Evolutionary conservation across 495 filamentous ascomycete genomes (phyloP), one percentile per base, ranked within the genome.

Genomic region (Neurospora pannonica): DNA sequence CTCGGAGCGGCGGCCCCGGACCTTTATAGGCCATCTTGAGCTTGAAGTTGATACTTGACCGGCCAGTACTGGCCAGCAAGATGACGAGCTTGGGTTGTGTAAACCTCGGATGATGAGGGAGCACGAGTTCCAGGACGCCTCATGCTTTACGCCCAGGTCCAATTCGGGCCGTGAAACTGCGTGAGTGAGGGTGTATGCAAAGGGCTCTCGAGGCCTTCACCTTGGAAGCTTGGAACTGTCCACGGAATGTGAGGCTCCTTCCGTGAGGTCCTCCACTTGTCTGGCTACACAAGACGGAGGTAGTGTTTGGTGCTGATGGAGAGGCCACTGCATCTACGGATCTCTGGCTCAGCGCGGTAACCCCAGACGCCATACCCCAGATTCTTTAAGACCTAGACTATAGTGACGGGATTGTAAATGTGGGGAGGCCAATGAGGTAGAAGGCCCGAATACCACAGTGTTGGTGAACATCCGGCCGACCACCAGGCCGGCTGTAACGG

Each of bases 371-470:
- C 24, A 67, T 28, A 67, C 54, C 54, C 54, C 54, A 17, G 54
- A 34, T 67, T 67, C 54, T 67, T 67, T 19, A 62, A 34, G 28
- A 67, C 15, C 54, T 19, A 34, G 54, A 67, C 54, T 34, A 67
- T 67, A 36, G 54, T 9, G 24, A 67, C 11, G 54, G 54, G 24
- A 67, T 17, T 28, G 54, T 19, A 10, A 15, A 34, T 19, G 28
- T 34, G 28, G 54, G 54, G 6, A 17, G 54, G 54, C 28, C 54
- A 67, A 67, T 15, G 70, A 60, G 21, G 15, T n/a, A 69, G 70
- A 74, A 71, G 73, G 73, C 73, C 73, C 73, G 73, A 74, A 71
- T 74, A 34, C 60, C 36, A 38, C 34, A 60, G 24, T 60, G 48
- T 60, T 60, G 54, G 54, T 62, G 54, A 62, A 34, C 48, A 60